phyloP scores from a whole-genome alignment of 139 green algal species.

The Chlorella sp. region DNA sequence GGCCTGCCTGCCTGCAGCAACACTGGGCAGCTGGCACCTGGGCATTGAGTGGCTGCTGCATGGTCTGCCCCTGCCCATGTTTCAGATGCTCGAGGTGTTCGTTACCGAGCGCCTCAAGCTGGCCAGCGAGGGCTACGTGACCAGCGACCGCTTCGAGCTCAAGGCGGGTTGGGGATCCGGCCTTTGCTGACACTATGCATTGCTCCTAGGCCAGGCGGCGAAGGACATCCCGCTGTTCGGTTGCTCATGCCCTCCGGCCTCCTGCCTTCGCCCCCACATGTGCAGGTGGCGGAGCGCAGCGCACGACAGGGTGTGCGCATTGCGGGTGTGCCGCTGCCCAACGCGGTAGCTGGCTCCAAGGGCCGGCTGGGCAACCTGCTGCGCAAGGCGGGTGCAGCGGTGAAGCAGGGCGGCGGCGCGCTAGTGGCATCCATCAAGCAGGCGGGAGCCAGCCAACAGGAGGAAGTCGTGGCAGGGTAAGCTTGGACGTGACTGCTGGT shows the following conservation, averaged over 20 bases:
- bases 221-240: too few species aligned
- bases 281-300: conserved; percentile 20
- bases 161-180: conserved; percentile 34
- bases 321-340: background rate
- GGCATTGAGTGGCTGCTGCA: background rate
- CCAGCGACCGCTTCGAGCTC: conserved; percentile 56
- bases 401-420: conserved; percentile 18
- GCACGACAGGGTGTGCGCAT: conserved; percentile 18
- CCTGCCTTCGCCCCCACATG: background rate
- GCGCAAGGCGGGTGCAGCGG: conserved; percentile 14
- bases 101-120: conserved; percentile 71
- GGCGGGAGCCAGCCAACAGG: conserved; percentile 7
- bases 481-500: too few species aligned
- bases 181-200: too few species aligned
- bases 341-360: background rate
- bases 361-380: conserved; percentile 27
- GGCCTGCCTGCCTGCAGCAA: too few species aligned
- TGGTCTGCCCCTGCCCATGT: background rate
- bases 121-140: conserved; percentile 35
- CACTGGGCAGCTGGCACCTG: background rate
- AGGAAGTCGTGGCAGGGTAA: conserved; percentile 6
- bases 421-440: conserved; percentile 18
- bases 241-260: background rate
- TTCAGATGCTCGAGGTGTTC: conserved; percentile 82
- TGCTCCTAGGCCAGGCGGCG: too few species aligned